Evolutionary conservation across 306 rosid genomes (phyloP).

Genomic region (Dryas alaskensis): DNA sequence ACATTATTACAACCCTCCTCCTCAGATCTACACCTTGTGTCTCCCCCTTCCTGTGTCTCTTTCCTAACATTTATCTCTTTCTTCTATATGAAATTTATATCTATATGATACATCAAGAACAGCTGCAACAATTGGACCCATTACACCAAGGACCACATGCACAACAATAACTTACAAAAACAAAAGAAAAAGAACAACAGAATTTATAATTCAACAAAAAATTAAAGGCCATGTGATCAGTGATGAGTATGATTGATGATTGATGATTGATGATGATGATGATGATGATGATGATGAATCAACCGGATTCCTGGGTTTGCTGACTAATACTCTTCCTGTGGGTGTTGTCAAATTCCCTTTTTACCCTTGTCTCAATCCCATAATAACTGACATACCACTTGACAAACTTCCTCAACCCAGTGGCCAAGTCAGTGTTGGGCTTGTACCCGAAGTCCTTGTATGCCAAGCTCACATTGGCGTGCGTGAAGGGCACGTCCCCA

Average conservation of each 20-base stretch:
- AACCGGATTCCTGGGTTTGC: constrained; percentile 59
- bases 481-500: constrained; percentile 91
- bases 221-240: constrained; percentile 26
- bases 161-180: constrained; percentile 18
- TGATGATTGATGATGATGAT: constrained; percentile 1
- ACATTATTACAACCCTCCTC: constrained; percentile 49
- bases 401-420: constrained; percentile 78
- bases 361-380: constrained; percentile 60
- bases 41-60: constrained; percentile 20
- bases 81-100: constrained; percentile 38
- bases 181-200: neutral
- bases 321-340: constrained; percentile 3
- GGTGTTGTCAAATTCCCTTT: constrained; percentile 37
- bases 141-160: constrained; percentile 29
- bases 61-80: constrained; percentile 34
- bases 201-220: constrained; percentile 8
- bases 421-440: constrained; percentile 68
- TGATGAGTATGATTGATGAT: constrained; percentile 10
- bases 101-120: constrained; percentile 45
- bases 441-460: constrained; percentile 60
- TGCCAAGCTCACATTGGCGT: constrained; percentile 80
- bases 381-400: constrained; percentile 89
- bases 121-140: constrained; percentile 26
- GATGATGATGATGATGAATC: constrained; percentile 20
- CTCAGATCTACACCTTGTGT: constrained; percentile 36